These are phyloP conservation scores for Aristolochia contorta DNA, from an alignment of 164 flowering plant species.

Conservation along the genomic window DNA sequence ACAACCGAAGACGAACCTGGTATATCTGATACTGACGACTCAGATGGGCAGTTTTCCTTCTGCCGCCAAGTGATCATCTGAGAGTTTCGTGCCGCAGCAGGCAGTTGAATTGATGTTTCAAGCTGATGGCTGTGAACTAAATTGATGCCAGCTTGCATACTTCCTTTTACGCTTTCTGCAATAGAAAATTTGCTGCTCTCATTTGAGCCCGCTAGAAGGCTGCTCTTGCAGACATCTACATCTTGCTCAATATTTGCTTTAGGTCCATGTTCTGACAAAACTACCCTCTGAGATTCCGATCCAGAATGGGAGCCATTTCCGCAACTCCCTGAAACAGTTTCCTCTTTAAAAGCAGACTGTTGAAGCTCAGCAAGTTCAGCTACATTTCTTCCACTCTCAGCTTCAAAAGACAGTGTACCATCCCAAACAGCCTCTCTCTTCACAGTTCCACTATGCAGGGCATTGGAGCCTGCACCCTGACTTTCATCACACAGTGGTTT, in stretches of 20 bases:
- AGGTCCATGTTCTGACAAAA: not conserved
- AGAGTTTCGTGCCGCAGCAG: conserved; percentile 14
- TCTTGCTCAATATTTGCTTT: not conserved
- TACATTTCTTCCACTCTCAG: too few species aligned
- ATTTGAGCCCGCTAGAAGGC: conserved; percentile 10
- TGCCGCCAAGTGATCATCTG: conserved; percentile 17
- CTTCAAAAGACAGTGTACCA: too few species aligned
- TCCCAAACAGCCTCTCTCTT: too few species aligned
- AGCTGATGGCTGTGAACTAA: conserved; percentile 9
- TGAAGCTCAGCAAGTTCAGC: too few species aligned
- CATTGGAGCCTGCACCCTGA: too few species aligned
- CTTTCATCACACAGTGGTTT: conserved; percentile 3
- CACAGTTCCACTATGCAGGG: too few species aligned
- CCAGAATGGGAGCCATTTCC: too few species aligned
- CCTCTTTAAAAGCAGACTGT: too few species aligned
- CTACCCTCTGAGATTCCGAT: too few species aligned
- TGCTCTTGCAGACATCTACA: not conserved
- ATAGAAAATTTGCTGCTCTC: conserved; percentile 1
- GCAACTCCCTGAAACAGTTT: too few species aligned
- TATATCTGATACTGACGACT: conserved; percentile 5
- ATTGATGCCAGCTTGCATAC: conserved; percentile 16
- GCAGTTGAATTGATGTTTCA: not conserved
- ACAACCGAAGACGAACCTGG: conserved; percentile 15
- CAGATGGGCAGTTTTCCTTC: conserved; percentile 15
- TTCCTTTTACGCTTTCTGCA: conserved; percentile 6